phyloP scores from a whole-genome alignment of 805 yeast species.

The Ogataea paraovalis region DNA sequence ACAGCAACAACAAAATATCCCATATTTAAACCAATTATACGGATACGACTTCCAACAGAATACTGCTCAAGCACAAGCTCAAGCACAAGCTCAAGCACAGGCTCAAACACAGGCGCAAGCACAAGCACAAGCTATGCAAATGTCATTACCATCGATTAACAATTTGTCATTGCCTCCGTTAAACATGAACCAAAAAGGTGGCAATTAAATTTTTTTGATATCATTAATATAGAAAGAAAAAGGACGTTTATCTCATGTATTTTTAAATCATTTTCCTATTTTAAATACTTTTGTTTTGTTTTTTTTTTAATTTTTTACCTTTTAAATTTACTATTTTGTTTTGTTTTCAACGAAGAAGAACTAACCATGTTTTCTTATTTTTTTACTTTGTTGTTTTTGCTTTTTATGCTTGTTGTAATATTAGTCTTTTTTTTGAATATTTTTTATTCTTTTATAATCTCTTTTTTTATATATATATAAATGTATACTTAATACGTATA shows the following conservation, averaged over 20 bases:
- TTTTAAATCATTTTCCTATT: neutral
- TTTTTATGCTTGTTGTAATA: neutral
- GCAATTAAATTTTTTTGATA: neutral
- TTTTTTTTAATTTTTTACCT: neutral
- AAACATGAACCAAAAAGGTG: conserved; percentile 26
- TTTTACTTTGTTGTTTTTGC: neutral
- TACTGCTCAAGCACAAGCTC: conserved; percentile 3
- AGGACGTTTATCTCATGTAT: neutral
- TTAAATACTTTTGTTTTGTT: neutral
- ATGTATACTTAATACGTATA: neutral
- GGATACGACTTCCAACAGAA: conserved; percentile 21
- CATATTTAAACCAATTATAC: conserved; percentile 18
- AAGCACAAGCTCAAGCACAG: conserved; percentile 17
- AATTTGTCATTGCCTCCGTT: conserved; percentile 31
- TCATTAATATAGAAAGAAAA: neutral
- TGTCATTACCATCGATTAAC: conserved; percentile 28
- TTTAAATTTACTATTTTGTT: no score
- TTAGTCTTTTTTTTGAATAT: neutral
- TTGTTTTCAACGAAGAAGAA: no score
- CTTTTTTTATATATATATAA: neutral
- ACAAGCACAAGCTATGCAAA: conserved; percentile 16
- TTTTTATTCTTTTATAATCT: neutral
- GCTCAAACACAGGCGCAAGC: conserved; percentile 12
- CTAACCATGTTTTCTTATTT: neutral
- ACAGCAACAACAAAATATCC: conserved; percentile 9